These are phyloP conservation scores for Dissophora globulifera DNA, from an alignment of 192 early-diverging fungal species.

Conservation along the genomic window DNA sequence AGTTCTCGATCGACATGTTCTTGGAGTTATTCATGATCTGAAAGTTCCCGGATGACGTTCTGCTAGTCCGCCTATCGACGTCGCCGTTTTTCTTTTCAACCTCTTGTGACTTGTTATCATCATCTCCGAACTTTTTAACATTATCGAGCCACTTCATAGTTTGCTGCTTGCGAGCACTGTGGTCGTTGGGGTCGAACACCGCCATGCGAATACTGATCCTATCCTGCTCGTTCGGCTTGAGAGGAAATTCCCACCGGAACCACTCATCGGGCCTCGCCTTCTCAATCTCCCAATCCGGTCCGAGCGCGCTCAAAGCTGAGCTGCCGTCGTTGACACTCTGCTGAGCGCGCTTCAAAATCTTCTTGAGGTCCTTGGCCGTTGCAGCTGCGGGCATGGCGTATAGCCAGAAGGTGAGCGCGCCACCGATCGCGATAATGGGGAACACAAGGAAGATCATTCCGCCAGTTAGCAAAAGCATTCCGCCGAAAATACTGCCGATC, in stretches of 20 bases:
- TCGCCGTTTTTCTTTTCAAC: neutral
- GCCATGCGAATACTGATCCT: slow-evolving; percentile 34
- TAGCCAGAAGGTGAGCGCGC: slow-evolving; percentile 9
- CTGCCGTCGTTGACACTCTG: neutral
- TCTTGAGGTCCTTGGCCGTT: slow-evolving; percentile 16
- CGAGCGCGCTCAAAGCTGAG: slow-evolving; percentile 18
- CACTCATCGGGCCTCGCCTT: slow-evolving; percentile 24
- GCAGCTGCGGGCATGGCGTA: slow-evolving; percentile 24
- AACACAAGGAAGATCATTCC: slow-evolving; percentile 28
- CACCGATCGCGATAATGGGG: slow-evolving; percentile 21
- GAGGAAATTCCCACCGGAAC: slow-evolving; percentile 43
- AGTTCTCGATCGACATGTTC: neutral
- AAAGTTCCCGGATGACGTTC: neutral
- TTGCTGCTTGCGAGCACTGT: slow-evolving; percentile 13
- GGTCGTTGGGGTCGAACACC: slow-evolving; percentile 37
- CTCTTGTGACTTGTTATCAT: neutral
- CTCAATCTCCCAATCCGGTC: slow-evolving; percentile 39
- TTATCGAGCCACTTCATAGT: slow-evolving; percentile 12
- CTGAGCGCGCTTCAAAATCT: slow-evolving; percentile 26
- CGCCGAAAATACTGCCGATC: slow-evolving; percentile 28
- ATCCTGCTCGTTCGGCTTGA: slow-evolving; percentile 3
- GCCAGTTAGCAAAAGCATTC: slow-evolving; percentile 23
- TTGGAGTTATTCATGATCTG: slow-evolving; percentile 14
- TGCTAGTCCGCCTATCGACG: neutral
- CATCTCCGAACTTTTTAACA: neutral